These are phyloP conservation scores for Rhodomyrtus tomentosa DNA, from an alignment of 345 rosid species.

Conservation along the genomic window DNA sequence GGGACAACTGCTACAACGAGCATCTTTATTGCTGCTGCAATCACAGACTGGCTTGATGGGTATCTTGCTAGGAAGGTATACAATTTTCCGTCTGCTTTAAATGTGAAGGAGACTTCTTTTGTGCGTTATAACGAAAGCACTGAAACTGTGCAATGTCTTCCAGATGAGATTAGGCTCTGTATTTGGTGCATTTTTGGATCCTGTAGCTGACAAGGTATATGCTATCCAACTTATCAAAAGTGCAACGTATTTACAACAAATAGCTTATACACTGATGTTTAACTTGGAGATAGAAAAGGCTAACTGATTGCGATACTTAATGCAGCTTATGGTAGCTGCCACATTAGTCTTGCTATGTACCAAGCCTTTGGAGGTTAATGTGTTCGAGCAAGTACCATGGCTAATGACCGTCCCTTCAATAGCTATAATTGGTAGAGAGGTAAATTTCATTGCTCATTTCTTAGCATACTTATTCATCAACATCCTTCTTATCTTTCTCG, in stretches of 20 bases:
- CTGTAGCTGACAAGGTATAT: constrained; percentile 92
- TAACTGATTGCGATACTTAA: not conserved
- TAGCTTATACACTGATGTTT: not conserved
- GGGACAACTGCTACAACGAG: constrained; percentile 88
- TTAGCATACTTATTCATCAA: not conserved
- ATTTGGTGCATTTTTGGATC: constrained; percentile 99
- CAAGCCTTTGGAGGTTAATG: constrained; percentile 45
- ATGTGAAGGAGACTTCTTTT: not conserved
- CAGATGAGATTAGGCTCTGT: constrained; percentile 84
- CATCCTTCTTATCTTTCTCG: not conserved
- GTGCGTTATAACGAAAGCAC: not conserved
- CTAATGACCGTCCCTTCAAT: constrained; percentile 75
- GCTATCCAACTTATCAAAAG: not conserved
- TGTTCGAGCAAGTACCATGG: constrained; percentile 67
- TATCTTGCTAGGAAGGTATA: constrained; percentile 89
- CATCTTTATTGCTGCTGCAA: constrained; percentile 84
- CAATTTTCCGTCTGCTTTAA: not conserved
- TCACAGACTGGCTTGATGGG: constrained; percentile 99
- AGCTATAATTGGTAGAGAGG: constrained; percentile 97
- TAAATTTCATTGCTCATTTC: constrained; percentile 7
- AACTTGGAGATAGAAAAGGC: not conserved
- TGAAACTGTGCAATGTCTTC: constrained; percentile 1
- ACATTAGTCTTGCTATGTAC: constrained; percentile 82
- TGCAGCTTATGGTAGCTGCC: constrained; percentile 98
- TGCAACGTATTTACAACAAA: not conserved